phyloP scores from a whole-genome alignment of 73 alveolate genomes.

The Uronychia setigera region DNA sequence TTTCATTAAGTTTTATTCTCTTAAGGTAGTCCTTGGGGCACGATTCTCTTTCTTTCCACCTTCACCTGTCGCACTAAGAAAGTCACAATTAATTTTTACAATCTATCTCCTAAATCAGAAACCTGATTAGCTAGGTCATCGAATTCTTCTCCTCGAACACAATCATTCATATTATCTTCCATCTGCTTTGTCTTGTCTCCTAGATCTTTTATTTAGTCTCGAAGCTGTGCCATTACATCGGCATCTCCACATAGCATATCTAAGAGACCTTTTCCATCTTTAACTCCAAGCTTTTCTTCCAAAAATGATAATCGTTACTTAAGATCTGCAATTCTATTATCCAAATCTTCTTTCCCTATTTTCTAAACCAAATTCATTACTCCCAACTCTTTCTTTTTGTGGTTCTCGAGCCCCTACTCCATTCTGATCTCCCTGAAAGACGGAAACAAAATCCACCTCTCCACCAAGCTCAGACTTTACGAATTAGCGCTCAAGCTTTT shows the following conservation, averaged over 20 bases:
- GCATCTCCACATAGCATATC: neutral
- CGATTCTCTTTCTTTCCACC: neutral
- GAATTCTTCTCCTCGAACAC: neutral
- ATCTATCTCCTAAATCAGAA: neutral
- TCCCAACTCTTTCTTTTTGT: neutral
- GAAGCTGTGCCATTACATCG: neutral
- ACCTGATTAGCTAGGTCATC: neutral
- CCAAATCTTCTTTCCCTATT: neutral
- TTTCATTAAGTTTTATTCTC: too few relatives aligned
- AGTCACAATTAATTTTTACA: neutral
- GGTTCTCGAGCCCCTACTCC: neutral
- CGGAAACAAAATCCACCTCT: neutral
- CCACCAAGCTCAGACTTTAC: neutral
- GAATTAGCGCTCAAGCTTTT: neutral
- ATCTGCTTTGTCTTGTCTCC: neutral
- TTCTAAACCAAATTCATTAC: neutral
- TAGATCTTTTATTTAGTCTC: neutral
- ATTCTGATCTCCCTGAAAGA: neutral
- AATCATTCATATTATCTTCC: neutral
- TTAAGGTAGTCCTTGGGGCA: too few relatives aligned
- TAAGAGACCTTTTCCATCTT: neutral
- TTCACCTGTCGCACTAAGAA: neutral
- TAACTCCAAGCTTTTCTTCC: neutral
- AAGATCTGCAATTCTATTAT: neutral
- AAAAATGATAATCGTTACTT: neutral